phyloP scores from a whole-genome alignment of 805 yeast species.

The Barnettozyma populi region DNA sequence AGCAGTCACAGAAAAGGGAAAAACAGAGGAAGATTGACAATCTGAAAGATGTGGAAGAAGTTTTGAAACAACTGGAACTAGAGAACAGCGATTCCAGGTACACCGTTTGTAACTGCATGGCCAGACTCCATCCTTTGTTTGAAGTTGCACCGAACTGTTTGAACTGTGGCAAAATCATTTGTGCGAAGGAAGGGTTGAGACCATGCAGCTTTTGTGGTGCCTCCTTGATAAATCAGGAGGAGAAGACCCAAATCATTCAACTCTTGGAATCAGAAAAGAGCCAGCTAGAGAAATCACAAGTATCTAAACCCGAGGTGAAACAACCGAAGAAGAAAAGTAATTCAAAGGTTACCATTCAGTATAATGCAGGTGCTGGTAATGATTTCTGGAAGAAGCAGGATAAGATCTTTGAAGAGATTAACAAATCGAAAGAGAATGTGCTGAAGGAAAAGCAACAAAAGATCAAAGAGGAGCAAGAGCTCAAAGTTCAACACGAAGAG shows the following conservation, averaged over 20 bases:
- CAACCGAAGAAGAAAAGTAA: constrained; percentile 25
- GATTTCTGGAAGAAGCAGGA: constrained; percentile 69
- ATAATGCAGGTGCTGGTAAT: constrained; percentile 56
- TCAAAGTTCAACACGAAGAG: constrained; percentile 38
- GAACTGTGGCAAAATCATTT: constrained; percentile 90
- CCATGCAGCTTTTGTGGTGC: constrained; percentile 82
- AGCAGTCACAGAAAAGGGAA: constrained; percentile 33
- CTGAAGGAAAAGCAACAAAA: constrained; percentile 29
- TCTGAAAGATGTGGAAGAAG: constrained; percentile 61
- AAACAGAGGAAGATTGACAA: constrained; percentile 44
- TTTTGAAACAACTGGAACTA: constrained; percentile 48
- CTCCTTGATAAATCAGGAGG: constrained; percentile 58
- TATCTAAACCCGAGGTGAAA: constrained; percentile 12
- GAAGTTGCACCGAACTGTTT: constrained; percentile 91
- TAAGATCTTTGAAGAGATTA: constrained; percentile 43
- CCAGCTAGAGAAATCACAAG: constrained; percentile 30
- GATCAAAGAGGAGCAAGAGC: constrained; percentile 30
- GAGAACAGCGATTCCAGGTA: constrained; percentile 19
- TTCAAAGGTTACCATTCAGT: constrained; percentile 39
- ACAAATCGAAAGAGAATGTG: constrained; percentile 32
- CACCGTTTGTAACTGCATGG: constrained; percentile 73
- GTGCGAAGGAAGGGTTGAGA: constrained; percentile 84
- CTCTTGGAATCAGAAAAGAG: constrained; percentile 50
- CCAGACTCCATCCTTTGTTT: constrained; percentile 79
- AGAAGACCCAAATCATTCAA: constrained; percentile 50